These are phyloP conservation scores for Lolium rigidum DNA, from an alignment of 176 grass and related monocot species.

Conservation along the genomic window DNA sequence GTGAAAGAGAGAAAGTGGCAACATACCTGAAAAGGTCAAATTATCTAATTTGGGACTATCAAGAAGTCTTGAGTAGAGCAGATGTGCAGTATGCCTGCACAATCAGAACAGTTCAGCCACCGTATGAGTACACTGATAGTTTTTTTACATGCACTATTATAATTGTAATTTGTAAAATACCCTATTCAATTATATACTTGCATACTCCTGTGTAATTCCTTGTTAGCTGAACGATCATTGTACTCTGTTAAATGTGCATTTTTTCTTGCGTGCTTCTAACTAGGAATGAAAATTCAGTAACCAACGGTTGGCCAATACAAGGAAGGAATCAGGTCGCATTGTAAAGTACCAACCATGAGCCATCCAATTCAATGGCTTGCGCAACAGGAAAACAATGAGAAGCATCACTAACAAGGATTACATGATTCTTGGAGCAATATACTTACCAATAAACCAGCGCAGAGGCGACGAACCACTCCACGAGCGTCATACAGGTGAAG, in stretches of 20 bases:
- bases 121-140: not conserved
- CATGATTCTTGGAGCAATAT: not conserved
- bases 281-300: slow-evolving; percentile 2
- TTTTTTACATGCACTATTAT: not conserved
- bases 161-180: not conserved
- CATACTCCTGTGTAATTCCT: not conserved
- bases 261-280: slow-evolving; percentile 21
- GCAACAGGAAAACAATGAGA: not conserved
- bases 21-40: slow-evolving; percentile 1
- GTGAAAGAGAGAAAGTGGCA: not conserved
- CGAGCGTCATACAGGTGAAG: not conserved
- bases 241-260: slow-evolving; percentile 13
- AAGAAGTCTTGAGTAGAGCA: not conserved
- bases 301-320: not conserved
- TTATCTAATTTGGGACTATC: not conserved
- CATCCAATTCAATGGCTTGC: not conserved
- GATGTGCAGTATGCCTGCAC: slow-evolving; percentile 17
- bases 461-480: not conserved
- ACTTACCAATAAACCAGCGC: not conserved
- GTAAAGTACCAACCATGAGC: slow-evolving; percentile 60
- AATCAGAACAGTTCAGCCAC: not conserved
- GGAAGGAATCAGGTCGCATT: not conserved
- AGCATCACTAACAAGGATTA: slow-evolving; percentile 6
- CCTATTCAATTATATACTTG: slow-evolving; percentile 10
- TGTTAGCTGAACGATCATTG: not conserved